Evolutionary conservation across 495 filamentous ascomycete genomes (phyloP).

Genomic region (Xylaria telfairii): DNA sequence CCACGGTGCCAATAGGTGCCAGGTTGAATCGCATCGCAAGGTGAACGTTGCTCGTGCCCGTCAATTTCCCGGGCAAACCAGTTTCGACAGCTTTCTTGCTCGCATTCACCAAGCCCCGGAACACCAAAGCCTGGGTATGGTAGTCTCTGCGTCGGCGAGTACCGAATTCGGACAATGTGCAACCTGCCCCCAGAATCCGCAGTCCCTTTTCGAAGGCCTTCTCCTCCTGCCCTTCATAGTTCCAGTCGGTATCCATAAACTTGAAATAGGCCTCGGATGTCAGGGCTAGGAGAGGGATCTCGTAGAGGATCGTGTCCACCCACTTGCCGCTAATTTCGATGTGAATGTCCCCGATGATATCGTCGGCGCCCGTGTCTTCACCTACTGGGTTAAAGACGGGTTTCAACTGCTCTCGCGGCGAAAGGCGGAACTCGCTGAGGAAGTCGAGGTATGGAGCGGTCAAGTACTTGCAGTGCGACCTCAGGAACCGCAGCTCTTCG

Average conservation of each 20-base stretch:
- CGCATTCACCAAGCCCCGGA: constrained; percentile 79
- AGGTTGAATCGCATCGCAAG: constrained; percentile 91
- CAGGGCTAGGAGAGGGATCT: constrained; percentile 90
- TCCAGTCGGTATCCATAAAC: constrained; percentile 91
- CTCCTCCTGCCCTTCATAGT: constrained; percentile 81
- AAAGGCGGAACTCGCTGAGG: constrained; percentile 79
- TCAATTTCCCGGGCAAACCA: constrained; percentile 72
- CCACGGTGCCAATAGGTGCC: constrained; percentile 87
- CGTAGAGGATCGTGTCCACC: constrained; percentile 96
- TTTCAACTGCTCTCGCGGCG: constrained; percentile 77
- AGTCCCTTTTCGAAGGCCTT: constrained; percentile 79
- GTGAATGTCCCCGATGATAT: constrained; percentile 74
- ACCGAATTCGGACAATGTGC: constrained; percentile 92
- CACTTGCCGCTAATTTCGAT: constrained; percentile 80
- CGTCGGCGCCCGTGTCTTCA: constrained; percentile 68
- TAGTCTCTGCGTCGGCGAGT: constrained; percentile 88
- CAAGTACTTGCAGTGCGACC: constrained; percentile 81
- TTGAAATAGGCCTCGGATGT: constrained; percentile 97
- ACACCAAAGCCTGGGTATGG: constrained; percentile 89
- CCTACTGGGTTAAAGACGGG: constrained; percentile 68
- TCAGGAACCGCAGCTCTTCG: constrained; percentile 82
- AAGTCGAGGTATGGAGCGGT: constrained; percentile 77
- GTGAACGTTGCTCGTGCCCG: constrained; percentile 95
- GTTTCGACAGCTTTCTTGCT: constrained; percentile 67
- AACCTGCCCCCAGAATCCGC: constrained; percentile 77